Base-by-base conservation (phyloP, 768 basidiomycete species). In the Trametes elegans region DNA sequence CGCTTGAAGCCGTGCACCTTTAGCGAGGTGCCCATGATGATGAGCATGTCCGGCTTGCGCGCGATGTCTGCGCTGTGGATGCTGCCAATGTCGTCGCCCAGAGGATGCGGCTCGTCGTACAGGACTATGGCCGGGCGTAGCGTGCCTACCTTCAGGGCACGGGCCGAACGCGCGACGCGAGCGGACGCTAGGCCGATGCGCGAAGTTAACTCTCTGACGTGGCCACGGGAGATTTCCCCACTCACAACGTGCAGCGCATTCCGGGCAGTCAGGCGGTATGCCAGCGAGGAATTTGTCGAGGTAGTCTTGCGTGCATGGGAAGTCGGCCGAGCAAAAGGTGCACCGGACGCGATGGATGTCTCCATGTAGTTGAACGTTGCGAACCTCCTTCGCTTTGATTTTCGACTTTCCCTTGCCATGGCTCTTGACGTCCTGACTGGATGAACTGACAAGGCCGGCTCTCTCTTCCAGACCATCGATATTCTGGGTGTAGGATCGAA, bases 11-110 rank as follows among this genome's bases (percentile, higher is more conserved):
- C 96, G 61, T 97, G 94, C 9, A 98, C 97, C 70, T 96, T 96
- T 53, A 99, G 78, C 16, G 91, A 93, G 14, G 97, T 99, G 21
- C 96, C 96, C 90, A 98, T 95, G 63, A 99, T 88, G 63, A 99
- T 85, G 36, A 99, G 75, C 76, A 97, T 79, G 68, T 98, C 96
- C 2, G 97, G 96, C 65, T 82, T 87, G 48, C 85, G 83, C 14
- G 75, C 70, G 5, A 97, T 68, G 67, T 99, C 96, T 14, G 79
- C 74, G 4, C 82, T 74, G 61, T 94, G 89, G 1, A 97, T 87
- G 38, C 71, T 67, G 32, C 91, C 94, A 62, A 99, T 98, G 39
- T 94, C 90, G 59, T 98, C 94, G 2, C 93, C 93, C 26, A 91
- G 77, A 8, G 91, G 96, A 71, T 94, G 93, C 0, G 88, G 79